phyloP scores from a whole-genome alignment of 768 basidiomycete species.

The Nidula microcarpa region DNA sequence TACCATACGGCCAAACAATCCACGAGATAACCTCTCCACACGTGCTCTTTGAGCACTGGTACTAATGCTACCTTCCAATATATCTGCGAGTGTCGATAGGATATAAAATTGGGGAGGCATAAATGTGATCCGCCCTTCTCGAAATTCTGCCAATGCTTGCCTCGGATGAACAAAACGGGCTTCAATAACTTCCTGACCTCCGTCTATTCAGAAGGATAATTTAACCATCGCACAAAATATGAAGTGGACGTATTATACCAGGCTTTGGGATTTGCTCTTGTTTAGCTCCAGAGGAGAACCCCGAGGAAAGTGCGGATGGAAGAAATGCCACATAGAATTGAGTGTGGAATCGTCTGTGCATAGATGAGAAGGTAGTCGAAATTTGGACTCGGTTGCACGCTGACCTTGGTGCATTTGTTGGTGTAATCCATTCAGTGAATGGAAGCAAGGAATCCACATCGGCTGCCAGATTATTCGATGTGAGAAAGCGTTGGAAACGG shows the following conservation, averaged over 20 bases:
- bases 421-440: conserved; percentile 76
- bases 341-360: conserved; percentile 64
- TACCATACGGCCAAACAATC: conserved; percentile 59
- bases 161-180: conserved; percentile 62
- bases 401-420: conserved; percentile 49
- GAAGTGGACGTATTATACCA: conserved; percentile 21
- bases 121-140: conserved; percentile 46
- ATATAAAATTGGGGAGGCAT: conserved; percentile 80
- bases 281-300: conserved; percentile 50
- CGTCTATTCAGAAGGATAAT: conserved; percentile 35
- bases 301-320: conserved; percentile 33
- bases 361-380: conserved; percentile 2
- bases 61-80: conserved; percentile 39
- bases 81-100: conserved; percentile 52
- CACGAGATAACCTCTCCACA: conserved; percentile 43
- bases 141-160: conserved; percentile 50
- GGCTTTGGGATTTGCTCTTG: conserved; percentile 61
- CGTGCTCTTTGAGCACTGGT: conserved; percentile 42
- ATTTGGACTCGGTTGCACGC: conserved; percentile 4
- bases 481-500: conserved; percentile 52
- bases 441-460: conserved; percentile 51
- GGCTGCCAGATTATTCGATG: conserved; percentile 35
- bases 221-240: not conserved
- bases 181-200: conserved; percentile 65
- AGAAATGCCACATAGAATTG: conserved; percentile 70